Percentiles rank a stretch among this genome's conserved stretches.
phyloP scores from a whole-genome alignment of 306 rosid genomes.

The Pyrus bretschneideri region DNA sequence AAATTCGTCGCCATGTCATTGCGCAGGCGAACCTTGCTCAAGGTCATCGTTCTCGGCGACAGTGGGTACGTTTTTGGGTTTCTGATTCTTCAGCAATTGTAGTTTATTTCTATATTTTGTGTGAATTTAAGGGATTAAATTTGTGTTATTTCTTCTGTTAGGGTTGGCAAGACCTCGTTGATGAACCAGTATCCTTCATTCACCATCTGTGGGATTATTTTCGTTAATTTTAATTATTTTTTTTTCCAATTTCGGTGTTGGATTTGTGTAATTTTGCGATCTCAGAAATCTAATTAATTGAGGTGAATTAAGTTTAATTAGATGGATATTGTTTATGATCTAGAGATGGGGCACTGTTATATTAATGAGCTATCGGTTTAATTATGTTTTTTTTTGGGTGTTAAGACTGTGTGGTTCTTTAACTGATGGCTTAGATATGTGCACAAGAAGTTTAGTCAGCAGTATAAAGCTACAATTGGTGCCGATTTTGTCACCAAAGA shows the following conservation, averaged over 20 bases:
- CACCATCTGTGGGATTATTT: slow-evolving; percentile 7
- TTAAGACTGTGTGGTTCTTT: slow-evolving; percentile 33
- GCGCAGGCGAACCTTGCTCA: slow-evolving; percentile 91
- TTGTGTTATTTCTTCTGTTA: slow-evolving; percentile 16
- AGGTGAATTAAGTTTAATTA: too few species aligned
- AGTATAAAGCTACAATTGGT: slow-evolving; percentile 94
- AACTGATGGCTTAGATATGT: slow-evolving; percentile 61
- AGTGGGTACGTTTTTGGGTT: slow-evolving; percentile 68
- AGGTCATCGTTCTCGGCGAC: slow-evolving; percentile 98
- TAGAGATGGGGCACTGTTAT: neutral
- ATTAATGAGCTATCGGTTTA: neutral
- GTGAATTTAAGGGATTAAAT: neutral
- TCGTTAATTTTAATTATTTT: too few species aligned
- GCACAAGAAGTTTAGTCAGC: slow-evolving; percentile 93
- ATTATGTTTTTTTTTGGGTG: neutral
- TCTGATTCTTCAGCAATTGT: neutral
- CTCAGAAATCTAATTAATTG: too few species aligned
- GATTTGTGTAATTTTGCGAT: too few species aligned
- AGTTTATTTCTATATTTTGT: neutral
- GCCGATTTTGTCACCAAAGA: slow-evolving; percentile 99
- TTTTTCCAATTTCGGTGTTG: neutral
- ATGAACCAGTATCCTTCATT: slow-evolving; percentile 92
- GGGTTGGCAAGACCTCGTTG: slow-evolving; percentile 96
- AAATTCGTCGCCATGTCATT: slow-evolving; percentile 50
- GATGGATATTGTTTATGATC: neutral